Evolutionary conservation across 805 yeast species (phyloP), one percentile per base, ranked within the genome.

Genomic region (Barnettozyma sucrosica): DNA sequence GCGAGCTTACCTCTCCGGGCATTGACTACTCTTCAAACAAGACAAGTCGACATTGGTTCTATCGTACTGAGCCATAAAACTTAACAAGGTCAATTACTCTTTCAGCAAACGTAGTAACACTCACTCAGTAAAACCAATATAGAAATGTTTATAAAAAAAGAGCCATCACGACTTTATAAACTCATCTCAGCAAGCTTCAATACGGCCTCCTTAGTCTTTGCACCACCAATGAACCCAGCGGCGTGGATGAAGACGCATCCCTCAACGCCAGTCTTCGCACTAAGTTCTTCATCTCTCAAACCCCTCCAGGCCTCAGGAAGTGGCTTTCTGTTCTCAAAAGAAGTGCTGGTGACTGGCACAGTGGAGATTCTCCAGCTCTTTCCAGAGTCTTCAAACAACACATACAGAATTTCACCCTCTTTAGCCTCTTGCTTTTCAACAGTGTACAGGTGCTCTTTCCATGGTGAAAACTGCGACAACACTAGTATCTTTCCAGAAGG

Each of bases 201-300:
- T 13, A 83, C 97, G 28, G 86, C 85, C 45, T 89, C 97, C 53
- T 74, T 70, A 21, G 95, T 76, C 61, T 81, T 74, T 48, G 92
- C 88, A 46, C 99, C 99, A 40, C 99, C 99, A 60, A 93, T 93
- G 68, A 93, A 93, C 0, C 99, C 98, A 37, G 96, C 87, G 39
- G 98, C 97, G 59, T 93, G 99, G 49, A 93, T 81, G 62, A 93
- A 93, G 19, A 90, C 80, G 63, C 97, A 87, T 8, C 87, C 96
- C 28, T 79, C 81, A 47, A 93, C 78, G n/a, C 95, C 97, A 32
- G 89, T 72, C 55, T 76, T 69, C 54, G 80, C 71, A 55, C 85
- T 78, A 56, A 93, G 75, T 36, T 74, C 85, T 26, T 86, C 92
- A 63, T 93, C 99, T 64, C 99, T 81, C 41, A 90, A 70, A n/a